These are phyloP conservation scores for Drosera capensis DNA, from an alignment of 148 eudicot species.

Conservation along the genomic window DNA sequence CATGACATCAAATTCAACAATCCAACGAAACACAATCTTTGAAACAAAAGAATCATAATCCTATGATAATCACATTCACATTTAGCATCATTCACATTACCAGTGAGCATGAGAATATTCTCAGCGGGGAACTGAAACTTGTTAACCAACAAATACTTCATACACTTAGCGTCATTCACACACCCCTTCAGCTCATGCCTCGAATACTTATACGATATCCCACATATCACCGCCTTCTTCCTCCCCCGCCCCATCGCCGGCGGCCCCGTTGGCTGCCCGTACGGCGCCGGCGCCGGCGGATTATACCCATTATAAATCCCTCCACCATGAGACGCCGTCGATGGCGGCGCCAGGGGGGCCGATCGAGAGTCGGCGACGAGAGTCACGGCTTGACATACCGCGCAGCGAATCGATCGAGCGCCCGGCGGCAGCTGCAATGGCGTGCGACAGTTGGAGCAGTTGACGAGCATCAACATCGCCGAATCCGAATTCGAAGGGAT, in stretches of 20 bases:
- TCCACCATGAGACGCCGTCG: no score
- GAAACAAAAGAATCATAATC: no score
- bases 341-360: slow-evolving; percentile 11
- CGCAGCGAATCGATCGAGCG: slow-evolving; percentile 71
- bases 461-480: slow-evolving; percentile 51
- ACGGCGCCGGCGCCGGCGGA: slow-evolving; percentile 16
- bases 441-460: slow-evolving; percentile 74
- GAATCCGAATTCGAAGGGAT: no score
- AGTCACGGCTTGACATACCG: slow-evolving; percentile 62
- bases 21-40: no score
- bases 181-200: slow-evolving; percentile 80
- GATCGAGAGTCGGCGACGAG: slow-evolving; percentile 49
- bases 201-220: slow-evolving; percentile 54
- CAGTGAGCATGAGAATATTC: slow-evolving; percentile 81
- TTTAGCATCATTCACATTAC: no score
- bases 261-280: slow-evolving; percentile 32
- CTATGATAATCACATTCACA: neutral
- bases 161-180: slow-evolving; percentile 87
- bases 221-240: slow-evolving; percentile 82
- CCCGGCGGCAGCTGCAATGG: slow-evolving; percentile 76
- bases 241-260: slow-evolving; percentile 42
- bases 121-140: slow-evolving; percentile 63
- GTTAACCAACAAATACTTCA: slow-evolving; percentile 51
- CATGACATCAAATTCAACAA: neutral
- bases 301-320: no score